These are phyloP conservation scores for Fusarium oligoseptatum DNA, from an alignment of 2,329 filamentous ascomycete species.

Conservation along the genomic window DNA sequence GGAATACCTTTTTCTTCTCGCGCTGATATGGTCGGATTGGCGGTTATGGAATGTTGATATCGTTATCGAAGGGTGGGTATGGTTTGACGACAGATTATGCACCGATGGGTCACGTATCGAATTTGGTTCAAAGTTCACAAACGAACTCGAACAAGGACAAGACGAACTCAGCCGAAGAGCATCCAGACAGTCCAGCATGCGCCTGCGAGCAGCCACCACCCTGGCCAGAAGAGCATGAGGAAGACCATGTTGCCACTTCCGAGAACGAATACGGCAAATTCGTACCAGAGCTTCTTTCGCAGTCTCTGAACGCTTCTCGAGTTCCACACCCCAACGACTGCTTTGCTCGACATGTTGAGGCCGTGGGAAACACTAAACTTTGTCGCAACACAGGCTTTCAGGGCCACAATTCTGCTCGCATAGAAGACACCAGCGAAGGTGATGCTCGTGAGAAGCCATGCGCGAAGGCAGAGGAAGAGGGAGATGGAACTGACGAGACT, in stretches of 20 bases:
- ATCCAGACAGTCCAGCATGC: slow-evolving; percentile 52
- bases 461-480: slow-evolving; percentile 49
- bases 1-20: slow-evolving; percentile 93
- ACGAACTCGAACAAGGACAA: slow-evolving; percentile 12
- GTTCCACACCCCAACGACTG: slow-evolving; percentile 53
- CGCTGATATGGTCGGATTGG: slow-evolving; percentile 46
- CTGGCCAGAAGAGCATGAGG: slow-evolving; percentile 69
- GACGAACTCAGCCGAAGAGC: slow-evolving; percentile 50
- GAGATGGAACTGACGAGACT: slow-evolving; percentile 50
- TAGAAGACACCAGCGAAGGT: slow-evolving; percentile 43
- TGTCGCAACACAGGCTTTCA: slow-evolving; percentile 46
- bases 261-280: slow-evolving; percentile 65
- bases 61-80: slow-evolving; percentile 10
- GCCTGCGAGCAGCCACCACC: slow-evolving; percentile 63
- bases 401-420: slow-evolving; percentile 44
- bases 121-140: slow-evolving; percentile 19
- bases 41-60: slow-evolving; percentile 5
- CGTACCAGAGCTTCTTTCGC: slow-evolving; percentile 63
- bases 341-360: slow-evolving; percentile 47
- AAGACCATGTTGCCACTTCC: slow-evolving; percentile 64
- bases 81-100: slow-evolving; percentile 18
- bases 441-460: slow-evolving; percentile 48
- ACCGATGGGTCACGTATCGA: slow-evolving; percentile 22
- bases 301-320: slow-evolving; percentile 53
- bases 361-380: slow-evolving; percentile 48